phyloP scores from a whole-genome alignment of 176 grass and related monocot species.

The Hordeum marinum region DNA sequence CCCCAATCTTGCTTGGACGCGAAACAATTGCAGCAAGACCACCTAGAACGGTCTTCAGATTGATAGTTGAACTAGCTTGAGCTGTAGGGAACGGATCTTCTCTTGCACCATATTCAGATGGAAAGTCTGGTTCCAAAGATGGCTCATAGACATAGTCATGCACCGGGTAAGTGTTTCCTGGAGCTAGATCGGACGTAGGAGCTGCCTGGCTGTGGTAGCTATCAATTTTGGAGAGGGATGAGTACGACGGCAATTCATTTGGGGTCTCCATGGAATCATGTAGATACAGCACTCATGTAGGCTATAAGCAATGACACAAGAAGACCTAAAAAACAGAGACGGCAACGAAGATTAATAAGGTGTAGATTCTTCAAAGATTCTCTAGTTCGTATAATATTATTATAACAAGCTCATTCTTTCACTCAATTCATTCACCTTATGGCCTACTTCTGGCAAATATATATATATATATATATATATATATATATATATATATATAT shows the following conservation, averaged over 20 bases:
- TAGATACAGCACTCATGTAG: constrained; percentile 3
- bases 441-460: background rate
- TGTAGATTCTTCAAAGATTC: background rate
- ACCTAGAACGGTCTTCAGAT: constrained; percentile 59
- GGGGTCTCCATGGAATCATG: constrained; percentile 55
- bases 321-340: constrained; percentile 3
- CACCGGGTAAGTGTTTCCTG: constrained; percentile 12
- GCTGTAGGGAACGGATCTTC: constrained; percentile 17
- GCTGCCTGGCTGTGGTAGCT: constrained; percentile 8
- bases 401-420: background rate
- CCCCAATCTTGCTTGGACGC: constrained; percentile 27
- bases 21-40: constrained; percentile 60
- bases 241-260: constrained; percentile 46
- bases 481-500: too few relatives aligned
- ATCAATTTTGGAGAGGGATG: constrained; percentile 44
- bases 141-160: constrained; percentile 43
- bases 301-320: background rate
- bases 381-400: background rate
- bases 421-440: background rate
- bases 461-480: too few relatives aligned
- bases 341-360: background rate
- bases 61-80: constrained; percentile 44
- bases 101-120: constrained; percentile 33
- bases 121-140: constrained; percentile 45
- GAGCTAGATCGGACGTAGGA: constrained; percentile 12